phyloP scores from a whole-genome alignment of 352 stramenopile species.

The Phytophthora boehmeriae region DNA sequence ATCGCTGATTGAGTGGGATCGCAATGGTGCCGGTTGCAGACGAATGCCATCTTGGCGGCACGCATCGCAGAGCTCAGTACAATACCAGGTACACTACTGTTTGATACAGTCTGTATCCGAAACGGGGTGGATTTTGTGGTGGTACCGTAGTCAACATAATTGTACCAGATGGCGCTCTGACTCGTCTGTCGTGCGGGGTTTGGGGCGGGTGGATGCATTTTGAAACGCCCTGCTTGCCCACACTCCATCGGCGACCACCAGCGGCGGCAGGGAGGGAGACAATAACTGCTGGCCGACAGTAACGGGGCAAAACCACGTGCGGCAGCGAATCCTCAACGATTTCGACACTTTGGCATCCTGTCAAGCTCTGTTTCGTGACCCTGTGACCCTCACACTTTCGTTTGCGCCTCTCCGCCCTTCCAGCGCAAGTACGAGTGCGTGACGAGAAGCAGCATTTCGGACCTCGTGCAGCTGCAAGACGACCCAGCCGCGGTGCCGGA shows the following conservation, averaged over 20 bases:
- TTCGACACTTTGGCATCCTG: neutral
- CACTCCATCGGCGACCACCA: neutral
- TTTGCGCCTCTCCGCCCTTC: neutral
- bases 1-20: too few species aligned
- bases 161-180: neutral
- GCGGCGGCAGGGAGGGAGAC: neutral
- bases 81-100: too few species aligned
- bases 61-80: too few species aligned
- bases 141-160: too few species aligned
- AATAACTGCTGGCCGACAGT: neutral
- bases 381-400: neutral
- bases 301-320: neutral
- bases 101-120: too few species aligned
- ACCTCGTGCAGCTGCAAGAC: slow-evolving; percentile 16
- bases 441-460: slow-evolving; percentile 37
- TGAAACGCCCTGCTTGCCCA: neutral
- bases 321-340: neutral
- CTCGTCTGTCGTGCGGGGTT: neutral
- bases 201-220: neutral
- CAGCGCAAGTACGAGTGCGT: neutral
- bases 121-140: slow-evolving; percentile 1
- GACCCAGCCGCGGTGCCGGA: slow-evolving; percentile 20
- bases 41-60: too few species aligned
- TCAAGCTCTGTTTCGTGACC: neutral
- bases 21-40: too few species aligned